Percentiles rank a stretch among this genome's conserved stretches.
phyloP scores from a whole-genome alignment of 2,329 filamentous ascomycete species.

The Sarocladiaceae sp. region DNA sequence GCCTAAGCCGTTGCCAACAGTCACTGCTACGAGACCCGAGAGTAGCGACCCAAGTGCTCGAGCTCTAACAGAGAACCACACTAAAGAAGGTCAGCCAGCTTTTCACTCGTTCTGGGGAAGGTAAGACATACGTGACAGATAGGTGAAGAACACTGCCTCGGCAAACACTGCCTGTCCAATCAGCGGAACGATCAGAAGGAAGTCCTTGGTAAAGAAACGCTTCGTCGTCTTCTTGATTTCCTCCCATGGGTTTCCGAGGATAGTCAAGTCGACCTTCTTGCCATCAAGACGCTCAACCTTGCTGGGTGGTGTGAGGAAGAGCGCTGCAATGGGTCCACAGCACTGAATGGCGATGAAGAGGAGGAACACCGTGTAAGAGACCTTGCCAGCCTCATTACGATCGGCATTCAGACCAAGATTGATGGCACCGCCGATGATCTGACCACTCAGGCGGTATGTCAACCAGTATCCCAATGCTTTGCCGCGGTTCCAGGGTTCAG shows the following conservation, averaged over 20 bases:
- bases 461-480: constrained; percentile 67
- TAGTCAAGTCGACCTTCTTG: constrained; percentile 53
- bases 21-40: constrained; percentile 62
- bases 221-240: constrained; percentile 58
- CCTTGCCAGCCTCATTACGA: constrained; percentile 51
- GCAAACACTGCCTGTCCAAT: constrained; percentile 69
- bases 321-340: constrained; percentile 57
- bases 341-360: constrained; percentile 70
- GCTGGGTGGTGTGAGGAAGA: constrained; percentile 57
- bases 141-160: constrained; percentile 71
- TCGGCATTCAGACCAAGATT: constrained; percentile 63
- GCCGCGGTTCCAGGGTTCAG: constrained; percentile 64
- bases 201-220: constrained; percentile 55
- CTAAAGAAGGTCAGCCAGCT: constrained; percentile 14
- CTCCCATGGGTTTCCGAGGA: constrained; percentile 48
- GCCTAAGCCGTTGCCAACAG: constrained; percentile 62
- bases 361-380: constrained; percentile 65
- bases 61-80: constrained; percentile 68
- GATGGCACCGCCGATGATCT: constrained; percentile 68
- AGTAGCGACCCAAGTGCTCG: constrained; percentile 68
- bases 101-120: background rate
- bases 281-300: constrained; percentile 65
- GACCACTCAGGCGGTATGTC: constrained; percentile 52
- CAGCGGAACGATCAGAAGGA: constrained; percentile 60
- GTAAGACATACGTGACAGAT: constrained; percentile 33